phyloP scores from a whole-genome alignment of 345 rosid species.

The Eutrema japonicum region DNA sequence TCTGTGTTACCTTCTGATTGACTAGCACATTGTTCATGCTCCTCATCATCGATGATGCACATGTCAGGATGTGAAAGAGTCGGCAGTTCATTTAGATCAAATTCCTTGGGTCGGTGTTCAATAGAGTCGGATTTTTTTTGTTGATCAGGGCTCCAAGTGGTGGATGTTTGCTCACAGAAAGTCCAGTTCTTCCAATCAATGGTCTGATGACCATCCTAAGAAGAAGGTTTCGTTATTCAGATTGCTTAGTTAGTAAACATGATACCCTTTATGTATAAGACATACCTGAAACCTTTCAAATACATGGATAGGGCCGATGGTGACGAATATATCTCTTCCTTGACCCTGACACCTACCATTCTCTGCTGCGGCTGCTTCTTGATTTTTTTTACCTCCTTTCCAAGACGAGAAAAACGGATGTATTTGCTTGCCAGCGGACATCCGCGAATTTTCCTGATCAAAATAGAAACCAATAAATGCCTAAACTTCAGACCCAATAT shows the following conservation, averaged over 20 bases:
- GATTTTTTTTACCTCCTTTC: slow-evolving; percentile 57
- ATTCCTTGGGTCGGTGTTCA: slow-evolving; percentile 44
- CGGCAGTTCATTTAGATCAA: slow-evolving; percentile 51
- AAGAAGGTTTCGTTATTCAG: slow-evolving; percentile 21
- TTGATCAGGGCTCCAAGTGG: slow-evolving; percentile 21
- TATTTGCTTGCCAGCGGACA: slow-evolving; percentile 71
- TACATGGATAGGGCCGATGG: slow-evolving; percentile 84
- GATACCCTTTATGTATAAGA: slow-evolving; percentile 3
- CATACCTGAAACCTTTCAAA: slow-evolving; percentile 74
- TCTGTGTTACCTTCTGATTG: slow-evolving; percentile 42
- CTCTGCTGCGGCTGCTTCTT: slow-evolving; percentile 49
- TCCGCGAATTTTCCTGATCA: slow-evolving; percentile 73
- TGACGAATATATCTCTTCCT: slow-evolving; percentile 42
- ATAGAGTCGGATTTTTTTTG: slow-evolving; percentile 43
- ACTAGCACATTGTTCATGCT: slow-evolving; percentile 40
- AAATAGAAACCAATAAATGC: slow-evolving; percentile 33
- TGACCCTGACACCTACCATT: slow-evolving; percentile 35
- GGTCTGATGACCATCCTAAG: slow-evolving; percentile 53
- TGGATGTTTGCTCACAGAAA: slow-evolving; percentile 50
- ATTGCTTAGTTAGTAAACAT: neutral
- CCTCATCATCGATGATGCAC: slow-evolving; percentile 41
- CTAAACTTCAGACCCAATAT: slow-evolving; percentile 9
- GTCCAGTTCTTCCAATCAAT: slow-evolving; percentile 84
- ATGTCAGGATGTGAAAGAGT: slow-evolving; percentile 26
- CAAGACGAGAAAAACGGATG: slow-evolving; percentile 82